Evolutionary conservation across 2,329 filamentous ascomycete species (phyloP), one percentile per base, ranked within the genome.

Genomic region (Beauveria sp.): DNA sequence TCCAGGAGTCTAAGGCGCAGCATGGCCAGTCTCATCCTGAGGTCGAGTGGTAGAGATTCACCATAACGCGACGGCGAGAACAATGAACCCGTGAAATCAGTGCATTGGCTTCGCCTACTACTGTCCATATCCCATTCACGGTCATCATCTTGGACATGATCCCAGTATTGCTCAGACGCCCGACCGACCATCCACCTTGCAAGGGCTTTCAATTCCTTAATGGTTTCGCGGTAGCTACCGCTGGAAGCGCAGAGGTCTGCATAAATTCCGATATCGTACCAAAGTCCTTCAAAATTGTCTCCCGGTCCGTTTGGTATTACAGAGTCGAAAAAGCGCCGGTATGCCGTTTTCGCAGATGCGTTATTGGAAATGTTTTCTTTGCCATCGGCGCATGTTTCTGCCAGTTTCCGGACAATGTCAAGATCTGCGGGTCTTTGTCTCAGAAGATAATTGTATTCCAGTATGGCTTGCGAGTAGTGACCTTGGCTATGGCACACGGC

Each of bases 231-330:
- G 67, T 87, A 88, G 59, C 84, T 80, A 43, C 82, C 80, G 10
- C 84, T 74, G 53, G 86, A 84, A 30, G 86, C 84, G 63, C 92
- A 86, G 20, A 97, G 80, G 68, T 97, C 91, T 44, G 91, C 82
- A 66, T 94, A 96, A 59, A 92, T 88, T 63, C 91, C 89, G 47
- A 96, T 79, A 71, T 97, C 89, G 58, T 88, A 86, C 93, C 93
- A 99, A 37, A 79, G 78, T 58, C 81, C 78, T 6, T 73, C 70
- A 14, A 69, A 70, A 43, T 71, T 47, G 72, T 74, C 68, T 3
- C 70, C 62, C 9, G 69, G 65, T 4, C 69, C 68, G n/a, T 70
- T 66, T 4, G 67, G 64, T 51, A 71, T 71, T 51, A 77, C 73
- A 58, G 79, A 70, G 22, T 76, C 69, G 61, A 85, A 79, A 58